Percentiles rank a stretch among this genome's conserved stretches.
phyloP scores from a whole-genome alignment of 805 yeast species.

The Myxozyma neotropica region DNA sequence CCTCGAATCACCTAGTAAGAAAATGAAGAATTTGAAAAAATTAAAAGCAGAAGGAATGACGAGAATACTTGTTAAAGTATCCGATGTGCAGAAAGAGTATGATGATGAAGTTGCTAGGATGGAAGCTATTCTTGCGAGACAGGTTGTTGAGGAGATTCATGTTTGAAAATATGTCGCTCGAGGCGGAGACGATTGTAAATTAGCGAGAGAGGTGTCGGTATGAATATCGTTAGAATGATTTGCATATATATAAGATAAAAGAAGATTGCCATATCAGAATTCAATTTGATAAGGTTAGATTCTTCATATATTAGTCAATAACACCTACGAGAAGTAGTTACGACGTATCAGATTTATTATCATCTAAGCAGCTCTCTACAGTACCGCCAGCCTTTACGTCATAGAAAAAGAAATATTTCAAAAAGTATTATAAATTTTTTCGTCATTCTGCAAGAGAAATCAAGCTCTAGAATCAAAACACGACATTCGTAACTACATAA shows the following conservation, averaged over 20 bases:
- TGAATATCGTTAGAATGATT: too few species aligned
- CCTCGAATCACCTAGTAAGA: background rate
- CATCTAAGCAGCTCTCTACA: too few species aligned
- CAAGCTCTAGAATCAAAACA: background rate
- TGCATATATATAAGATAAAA: background rate
- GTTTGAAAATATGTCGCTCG: background rate
- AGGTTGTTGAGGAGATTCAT: slow-evolving; percentile 11
- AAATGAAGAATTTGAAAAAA: background rate
- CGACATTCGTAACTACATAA: too few species aligned
- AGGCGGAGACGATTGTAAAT: too few species aligned
- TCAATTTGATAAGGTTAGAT: background rate
- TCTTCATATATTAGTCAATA: background rate
- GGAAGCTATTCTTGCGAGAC: slow-evolving; percentile 22
- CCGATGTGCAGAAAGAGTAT: slow-evolving; percentile 28
- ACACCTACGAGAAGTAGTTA: too few species aligned
- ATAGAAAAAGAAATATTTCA: too few species aligned
- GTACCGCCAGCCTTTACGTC: too few species aligned
- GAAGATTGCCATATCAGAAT: background rate
- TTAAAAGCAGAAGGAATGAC: background rate
- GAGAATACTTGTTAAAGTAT: slow-evolving; percentile 18
- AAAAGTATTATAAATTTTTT: too few species aligned
- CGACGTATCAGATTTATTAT: too few species aligned
- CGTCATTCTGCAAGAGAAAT: background rate
- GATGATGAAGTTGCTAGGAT: slow-evolving; percentile 25
- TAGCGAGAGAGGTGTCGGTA: background rate